Evolutionary conservation across 225 moss, liverwort and hornwort genomes (phyloP), one percentile per base, ranked within the genome.

Genomic region (Neckera pumila): DNA sequence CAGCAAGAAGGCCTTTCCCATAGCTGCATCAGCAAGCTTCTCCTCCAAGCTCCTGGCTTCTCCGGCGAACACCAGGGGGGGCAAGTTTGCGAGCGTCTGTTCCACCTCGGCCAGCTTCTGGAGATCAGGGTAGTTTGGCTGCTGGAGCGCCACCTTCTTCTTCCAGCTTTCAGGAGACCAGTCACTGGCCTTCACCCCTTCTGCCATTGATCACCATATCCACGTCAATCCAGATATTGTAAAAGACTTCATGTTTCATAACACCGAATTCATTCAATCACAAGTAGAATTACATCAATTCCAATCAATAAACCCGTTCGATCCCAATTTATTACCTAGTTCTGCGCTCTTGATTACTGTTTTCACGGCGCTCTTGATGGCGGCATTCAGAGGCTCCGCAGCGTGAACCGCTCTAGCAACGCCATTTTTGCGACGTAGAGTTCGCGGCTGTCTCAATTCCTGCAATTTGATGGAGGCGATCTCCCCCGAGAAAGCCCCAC

Each of bases 1-100:
- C 19, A 97, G 82, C 80, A 97, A 87, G 72, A 97, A 97, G 11
- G 97, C 96, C 42, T 91, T 94, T 7, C 97, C 97, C 66, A 95
- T 94, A 23, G 96, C 94, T 6, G 97, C 97, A 57, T 97, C 97
- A 6, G 87, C 97, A 38, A 97, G 87, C 83, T 93, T 96, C 59
- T 94, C 97, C 89, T 97, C 97, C 83, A 97, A 85, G 80, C 90
- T 87, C 51, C 97, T 85, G 60, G 96, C 97, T 89, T 97, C 97
- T 85, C 96, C 97, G 7, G 97, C 96, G 58, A 97, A 97, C 65
- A 97, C 96, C 69, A 97, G 90, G 25, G 97, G 97, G 19, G 97
- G 97, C 73, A 89, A 94, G 80, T 92, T 91, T 34, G 92, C 93
- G 59, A 97, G 86, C 36, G 94, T 67, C 9, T 76, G 61, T 34